Evolutionary conservation across 1,284 basidiomycete genomes (phyloP), one percentile per base, ranked within the genome.

Genomic region (Cutaneotrichosporon sp.): DNA sequence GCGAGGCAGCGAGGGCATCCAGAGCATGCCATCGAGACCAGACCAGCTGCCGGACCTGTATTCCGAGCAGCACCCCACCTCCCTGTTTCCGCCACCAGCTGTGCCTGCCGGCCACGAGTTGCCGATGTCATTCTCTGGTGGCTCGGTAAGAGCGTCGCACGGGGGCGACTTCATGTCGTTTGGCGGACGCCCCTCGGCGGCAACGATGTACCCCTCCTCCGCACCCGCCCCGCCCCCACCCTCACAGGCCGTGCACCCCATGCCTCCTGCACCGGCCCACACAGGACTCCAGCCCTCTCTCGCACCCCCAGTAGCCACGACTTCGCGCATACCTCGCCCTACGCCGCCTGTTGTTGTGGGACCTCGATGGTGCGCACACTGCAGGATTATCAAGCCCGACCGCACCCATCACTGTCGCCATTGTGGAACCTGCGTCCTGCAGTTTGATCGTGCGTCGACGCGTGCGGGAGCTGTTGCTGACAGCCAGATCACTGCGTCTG

Each of bases 331-430:
- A 0, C 60, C 59, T 16, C 56, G 75, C n/a, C 77, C 77, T 0
- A 56, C 69, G 1, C 74, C 77, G 0, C 16, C 42, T n/a, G 59
- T 75, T 0, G 34, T 65, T 1, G 27, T 51, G 2, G 67, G 59
- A 0, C 72, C 71, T 0, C 64, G 73, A 14, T 79, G 72, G 70
- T 80, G 79, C 61, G 58, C 60, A 10, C 72, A 72, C 53, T 80
- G 79, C 58, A 66, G 72, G 51, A 75, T 80, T 50, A 68, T 70
- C 58, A 80, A 80, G 56, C 79, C 79, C 9, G 70, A 73, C 46
- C 63, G 79, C 9, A 75, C 77, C 1, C 78, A 79, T 66, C 79
- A 80, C 64, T 80, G 79, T 63, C 69, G 79, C 5, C 77, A 79
- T 58, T 80, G 79, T 45, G 79, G 76, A 3, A 76, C 72, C 0